A percentile compares a stretch with the other conserved stretches of the same genome.
Conservation (phyloP, 73 alveolate genomes). For the Paramecium sonneborni region DNA sequence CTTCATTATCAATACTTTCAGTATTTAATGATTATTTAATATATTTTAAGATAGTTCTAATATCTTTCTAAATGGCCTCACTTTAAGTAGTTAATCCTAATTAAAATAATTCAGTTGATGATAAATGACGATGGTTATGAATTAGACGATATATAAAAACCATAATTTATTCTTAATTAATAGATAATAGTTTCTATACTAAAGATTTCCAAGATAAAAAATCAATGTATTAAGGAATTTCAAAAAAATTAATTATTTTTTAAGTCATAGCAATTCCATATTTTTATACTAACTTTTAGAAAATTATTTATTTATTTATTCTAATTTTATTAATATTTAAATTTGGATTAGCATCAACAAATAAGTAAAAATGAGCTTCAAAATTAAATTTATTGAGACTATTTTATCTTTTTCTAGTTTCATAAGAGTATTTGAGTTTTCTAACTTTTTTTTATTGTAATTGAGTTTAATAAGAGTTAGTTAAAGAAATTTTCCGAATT, state of each 20-base stretch:
- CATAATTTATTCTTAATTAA: not conserved
- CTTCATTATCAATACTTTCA: not conserved
- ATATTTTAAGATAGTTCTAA: not conserved
- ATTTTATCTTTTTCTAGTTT: not conserved
- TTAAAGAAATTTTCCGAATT: not conserved
- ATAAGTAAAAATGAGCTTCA: not conserved
- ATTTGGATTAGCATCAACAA: not conserved
- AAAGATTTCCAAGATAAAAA: not conserved
- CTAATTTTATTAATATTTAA: not conserved
- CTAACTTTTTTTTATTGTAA: not conserved
- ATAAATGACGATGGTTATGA: not conserved
- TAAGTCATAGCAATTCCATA: not conserved
- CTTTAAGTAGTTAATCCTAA: not conserved
- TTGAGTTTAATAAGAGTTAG: not conserved
- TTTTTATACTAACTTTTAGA: not conserved
- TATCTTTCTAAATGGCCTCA: not conserved
- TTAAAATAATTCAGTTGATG: conserved; percentile 33
- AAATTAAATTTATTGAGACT: not conserved
- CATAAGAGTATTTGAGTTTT: not conserved
- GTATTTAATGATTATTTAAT: not conserved
- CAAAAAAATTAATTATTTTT: not conserved
- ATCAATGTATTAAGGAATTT: not conserved
- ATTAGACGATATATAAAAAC: not conserved
- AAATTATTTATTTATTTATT: not conserved
- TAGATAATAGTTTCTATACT: not conserved